Evolutionary conservation across 805 yeast genomes (phyloP).

Genomic region (Wickerhamiella spandovensis): DNA sequence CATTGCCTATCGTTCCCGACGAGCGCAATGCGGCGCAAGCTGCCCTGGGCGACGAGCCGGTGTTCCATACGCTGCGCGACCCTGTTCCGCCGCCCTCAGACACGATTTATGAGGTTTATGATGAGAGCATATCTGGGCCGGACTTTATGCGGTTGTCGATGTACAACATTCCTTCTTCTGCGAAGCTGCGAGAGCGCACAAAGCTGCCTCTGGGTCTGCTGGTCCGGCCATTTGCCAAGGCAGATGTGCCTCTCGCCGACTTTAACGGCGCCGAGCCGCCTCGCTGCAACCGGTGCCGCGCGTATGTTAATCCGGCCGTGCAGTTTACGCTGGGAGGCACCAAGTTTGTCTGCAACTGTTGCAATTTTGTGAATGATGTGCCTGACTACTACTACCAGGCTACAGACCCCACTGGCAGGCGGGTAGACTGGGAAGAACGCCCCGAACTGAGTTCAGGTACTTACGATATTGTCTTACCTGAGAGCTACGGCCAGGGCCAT

Average conservation of each 20-base stretch:
- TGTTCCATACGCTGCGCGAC: conserved; percentile 61
- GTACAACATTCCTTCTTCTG: conserved; percentile 71
- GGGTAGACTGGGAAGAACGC: conserved; percentile 48
- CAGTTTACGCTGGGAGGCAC: conserved; percentile 46
- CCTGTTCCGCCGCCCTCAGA: conserved; percentile 77
- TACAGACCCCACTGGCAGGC: conserved; percentile 43
- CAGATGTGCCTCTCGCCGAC: conserved; percentile 55
- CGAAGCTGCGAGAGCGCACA: conserved; percentile 52
- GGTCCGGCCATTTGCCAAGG: conserved; percentile 74
- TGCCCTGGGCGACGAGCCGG: conserved; percentile 22
- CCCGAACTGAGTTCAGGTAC: conserved; percentile 77
- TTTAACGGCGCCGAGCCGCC: conserved; percentile 49
- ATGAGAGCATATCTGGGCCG: conserved; percentile 79
- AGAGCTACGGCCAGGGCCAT: conserved; percentile 43
- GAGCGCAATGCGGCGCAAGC: conserved; percentile 17
- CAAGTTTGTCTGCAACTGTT: conserved; percentile 69
- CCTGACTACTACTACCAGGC: conserved; percentile 56
- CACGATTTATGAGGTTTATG: conserved; percentile 51
- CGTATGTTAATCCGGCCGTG: conserved; percentile 79
- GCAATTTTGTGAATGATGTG: conserved; percentile 59
- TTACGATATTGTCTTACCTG: conserved; percentile 72
- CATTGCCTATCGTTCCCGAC: conserved; percentile 16
- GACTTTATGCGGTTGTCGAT: conserved; percentile 63
- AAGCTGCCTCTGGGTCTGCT: conserved; percentile 72
- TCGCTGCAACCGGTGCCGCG: conserved; percentile 82